Percentiles rank a stretch among this genome's conserved stretches.
These are phyloP conservation scores for Penicillium canariense DNA, from an alignment of 495 filamentous ascomycete genomes.

Conservation along the genomic window DNA sequence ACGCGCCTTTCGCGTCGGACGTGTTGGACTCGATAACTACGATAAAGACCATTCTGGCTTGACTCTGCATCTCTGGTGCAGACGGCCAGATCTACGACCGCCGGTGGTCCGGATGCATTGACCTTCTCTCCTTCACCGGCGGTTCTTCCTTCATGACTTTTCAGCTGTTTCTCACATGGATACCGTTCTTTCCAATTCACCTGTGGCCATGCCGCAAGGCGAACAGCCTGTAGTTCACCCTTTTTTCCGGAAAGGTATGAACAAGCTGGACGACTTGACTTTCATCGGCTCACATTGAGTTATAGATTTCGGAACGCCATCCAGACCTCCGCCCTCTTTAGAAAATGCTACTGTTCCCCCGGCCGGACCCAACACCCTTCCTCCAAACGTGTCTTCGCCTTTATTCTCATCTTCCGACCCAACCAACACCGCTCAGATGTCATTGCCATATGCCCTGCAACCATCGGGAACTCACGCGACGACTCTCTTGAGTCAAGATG, in stretches of 20 bases:
- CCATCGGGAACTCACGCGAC: not conserved
- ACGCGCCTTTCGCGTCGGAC: constrained; percentile 30
- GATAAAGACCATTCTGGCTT: not conserved
- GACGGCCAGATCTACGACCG: not conserved
- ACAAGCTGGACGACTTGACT: not conserved
- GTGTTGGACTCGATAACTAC: constrained; percentile 18
- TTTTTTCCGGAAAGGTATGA: constrained; percentile 42
- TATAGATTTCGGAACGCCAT: constrained; percentile 22
- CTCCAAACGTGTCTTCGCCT: not conserved
- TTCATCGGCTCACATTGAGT: constrained; percentile 14
- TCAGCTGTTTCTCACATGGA: constrained; percentile 22
- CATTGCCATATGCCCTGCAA: not conserved
- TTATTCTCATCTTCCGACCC: not conserved
- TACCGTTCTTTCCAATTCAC: constrained; percentile 23
- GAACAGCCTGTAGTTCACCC: constrained; percentile 42
- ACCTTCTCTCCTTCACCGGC: not conserved
- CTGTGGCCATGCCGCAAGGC: constrained; percentile 43
- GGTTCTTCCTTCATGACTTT: constrained; percentile 1
- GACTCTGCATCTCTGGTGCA: not conserved
- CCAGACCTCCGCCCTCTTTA: constrained; percentile 7
- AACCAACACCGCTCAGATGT: not conserved
- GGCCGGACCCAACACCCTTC: not conserved
- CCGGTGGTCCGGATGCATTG: constrained; percentile 1
- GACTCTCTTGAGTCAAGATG: constrained; percentile 20
- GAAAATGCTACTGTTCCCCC: not conserved